Base-by-base conservation (phyloP, 2,329 filamentous ascomycete species). In the Fusarium pseudoanthophilum region DNA sequence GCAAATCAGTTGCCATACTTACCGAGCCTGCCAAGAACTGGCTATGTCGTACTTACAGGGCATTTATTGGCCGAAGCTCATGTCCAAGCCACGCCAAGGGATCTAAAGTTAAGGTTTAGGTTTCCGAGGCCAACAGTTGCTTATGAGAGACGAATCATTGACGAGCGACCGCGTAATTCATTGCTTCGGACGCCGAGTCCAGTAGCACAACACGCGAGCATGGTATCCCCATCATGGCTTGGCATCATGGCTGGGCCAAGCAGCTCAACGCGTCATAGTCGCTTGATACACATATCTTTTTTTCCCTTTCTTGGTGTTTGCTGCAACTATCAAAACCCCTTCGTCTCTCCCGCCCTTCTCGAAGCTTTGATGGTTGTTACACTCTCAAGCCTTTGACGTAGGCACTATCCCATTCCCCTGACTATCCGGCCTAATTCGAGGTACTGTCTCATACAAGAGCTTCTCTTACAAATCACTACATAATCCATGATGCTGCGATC, bases 41-140 rank as follows among this genome's bases (percentile, higher is more conserved):
- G 1, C 64, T 20, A 21, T 43, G 39, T 51, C 24, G 30, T 36
- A 30, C 3, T 30, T 34, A 4, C 18, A 39, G 40, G 30, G 49
- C 28, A 21, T 7, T 10, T 7, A 69, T 69, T 69, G 67, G 67
- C 26, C 13, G 15, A 28, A 13, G 9, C 11, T 16, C 15, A 16
- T 24, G 34, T 36, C 64, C 45, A 49, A 57, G 24, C 39, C 26
- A 66, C 49, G 56, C 59, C 68, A 65, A 60, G n/a, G 15, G 30
- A 69, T 69, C 52, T 69, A 64, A 59, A 43, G 30, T 69, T 69
- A 52, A 53, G 28, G 40, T 69, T 69, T 65, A 58, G 60, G 45
- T 69, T 69, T 58, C 30, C 51, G 40, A 69, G 36, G 59, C 66
- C 49, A 24, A 26, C 34, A 18, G n/a, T 8, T 28, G 28, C 34